Conservation (phyloP, 169 alveolate species). For the Blepharisma undulans region DNA sequence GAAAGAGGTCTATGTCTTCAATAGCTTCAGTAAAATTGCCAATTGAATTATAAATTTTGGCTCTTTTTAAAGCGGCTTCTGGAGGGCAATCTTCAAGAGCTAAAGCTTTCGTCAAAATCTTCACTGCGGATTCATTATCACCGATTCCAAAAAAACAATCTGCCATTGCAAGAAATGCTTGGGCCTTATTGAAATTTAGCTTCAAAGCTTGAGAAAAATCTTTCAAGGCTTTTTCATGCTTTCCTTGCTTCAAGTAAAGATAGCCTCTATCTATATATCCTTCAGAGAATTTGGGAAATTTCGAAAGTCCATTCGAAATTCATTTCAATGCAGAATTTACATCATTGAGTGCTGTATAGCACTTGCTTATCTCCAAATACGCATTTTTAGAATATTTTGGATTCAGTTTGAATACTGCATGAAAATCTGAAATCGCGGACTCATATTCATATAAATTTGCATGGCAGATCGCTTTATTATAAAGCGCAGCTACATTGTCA, state of each 20-base stretch:
- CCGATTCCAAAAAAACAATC: conserved; percentile 6
- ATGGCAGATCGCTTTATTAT: not conserved
- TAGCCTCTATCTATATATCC: conserved; percentile 21
- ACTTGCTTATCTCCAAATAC: not conserved
- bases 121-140: not conserved
- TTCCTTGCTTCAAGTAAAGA: not conserved
- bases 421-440: not conserved
- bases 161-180: not conserved
- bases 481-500: conserved; percentile 15
- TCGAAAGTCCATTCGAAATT: not conserved
- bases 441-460: not conserved
- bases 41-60: not conserved
- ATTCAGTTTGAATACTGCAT: not conserved
- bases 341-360: not conserved
- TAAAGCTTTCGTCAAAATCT: not conserved
- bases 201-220: conserved; percentile 12
- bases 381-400: not conserved
- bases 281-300: conserved; percentile 16
- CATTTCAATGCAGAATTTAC: not conserved
- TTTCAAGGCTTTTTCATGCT: conserved; percentile 1
- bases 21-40: not conserved
- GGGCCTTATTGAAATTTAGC: not conserved
- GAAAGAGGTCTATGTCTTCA: not conserved
- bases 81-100: not conserved
- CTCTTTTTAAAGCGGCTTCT: not conserved